A percentile compares a stretch with the other conserved stretches of the same genome.
phyloP scores from a whole-genome alignment of 768 basidiomycete genomes.

The Trametes cinnabarina region DNA sequence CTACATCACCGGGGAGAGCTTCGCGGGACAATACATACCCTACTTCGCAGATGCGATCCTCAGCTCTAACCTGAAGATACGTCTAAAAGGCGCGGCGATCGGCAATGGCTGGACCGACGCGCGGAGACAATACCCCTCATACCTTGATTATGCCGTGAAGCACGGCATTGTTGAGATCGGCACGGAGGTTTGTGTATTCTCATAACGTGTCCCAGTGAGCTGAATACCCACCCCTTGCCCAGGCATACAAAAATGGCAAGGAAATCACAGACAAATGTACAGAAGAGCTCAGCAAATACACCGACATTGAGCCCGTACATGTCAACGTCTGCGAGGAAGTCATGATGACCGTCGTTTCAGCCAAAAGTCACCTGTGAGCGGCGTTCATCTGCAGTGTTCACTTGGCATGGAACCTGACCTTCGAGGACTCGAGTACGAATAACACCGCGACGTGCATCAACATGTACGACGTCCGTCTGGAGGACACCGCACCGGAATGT shows the following conservation, averaged over 20 bases:
- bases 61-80: conserved; percentile 53
- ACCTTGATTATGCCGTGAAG: conserved; percentile 80
- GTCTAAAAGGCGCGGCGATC: conserved; percentile 79
- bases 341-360: conserved; percentile 42
- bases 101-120: conserved; percentile 99
- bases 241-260: conserved; percentile 66
- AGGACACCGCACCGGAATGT: conserved; percentile 82
- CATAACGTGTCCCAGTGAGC: too few relatives aligned
- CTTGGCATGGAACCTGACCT: not conserved
- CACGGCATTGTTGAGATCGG: conserved; percentile 74
- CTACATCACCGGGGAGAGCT: conserved; percentile 94
- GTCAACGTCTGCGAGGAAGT: conserved; percentile 60
- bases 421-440: conserved; percentile 48
- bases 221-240: not conserved
- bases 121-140: conserved; percentile 83
- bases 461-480: conserved; percentile 91
- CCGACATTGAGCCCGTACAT: conserved; percentile 51
- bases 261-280: conserved; percentile 60
- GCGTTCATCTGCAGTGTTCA: conserved; percentile 34
- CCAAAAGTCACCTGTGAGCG: conserved; percentile 27
- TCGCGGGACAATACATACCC: conserved; percentile 96
- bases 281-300: conserved; percentile 39
- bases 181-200: conserved; percentile 56
- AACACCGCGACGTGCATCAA: conserved; percentile 81
- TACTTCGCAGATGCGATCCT: conserved; percentile 88